phyloP scores from a whole-genome alignment of 1,284 basidiomycete species.

The Irpex sp. region DNA sequence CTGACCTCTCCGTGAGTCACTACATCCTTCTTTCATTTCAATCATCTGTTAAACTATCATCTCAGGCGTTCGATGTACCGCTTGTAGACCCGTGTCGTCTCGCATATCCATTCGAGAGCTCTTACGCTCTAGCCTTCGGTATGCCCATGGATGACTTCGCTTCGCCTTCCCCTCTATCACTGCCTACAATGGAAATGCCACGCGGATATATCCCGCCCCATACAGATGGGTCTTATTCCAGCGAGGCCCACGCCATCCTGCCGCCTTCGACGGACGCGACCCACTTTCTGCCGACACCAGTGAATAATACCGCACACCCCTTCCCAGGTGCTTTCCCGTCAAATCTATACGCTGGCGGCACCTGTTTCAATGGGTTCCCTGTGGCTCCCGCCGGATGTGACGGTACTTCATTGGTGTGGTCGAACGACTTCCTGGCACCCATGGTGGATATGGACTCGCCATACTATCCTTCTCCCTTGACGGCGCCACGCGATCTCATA shows the following conservation, averaged over 20 bases:
- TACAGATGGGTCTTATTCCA: neutral
- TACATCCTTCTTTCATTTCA: neutral
- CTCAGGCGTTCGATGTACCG: neutral
- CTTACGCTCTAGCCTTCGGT: neutral
- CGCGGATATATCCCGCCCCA: neutral
- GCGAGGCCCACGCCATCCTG: too few relatives aligned
- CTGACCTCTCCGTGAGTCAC: neutral
- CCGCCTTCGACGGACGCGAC: neutral
- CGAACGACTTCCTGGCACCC: neutral
- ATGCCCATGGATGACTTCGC: neutral
- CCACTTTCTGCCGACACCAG: neutral
- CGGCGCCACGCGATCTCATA: neutral
- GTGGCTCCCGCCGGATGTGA: neutral
- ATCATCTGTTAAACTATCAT: neutral
- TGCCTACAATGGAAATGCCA: neutral
- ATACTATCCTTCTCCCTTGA: neutral
- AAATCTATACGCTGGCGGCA: neutral
- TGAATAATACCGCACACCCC: neutral
- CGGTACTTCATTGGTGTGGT: neutral
- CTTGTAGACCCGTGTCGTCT: too few relatives aligned
- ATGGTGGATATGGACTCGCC: neutral
- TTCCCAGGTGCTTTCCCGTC: neutral
- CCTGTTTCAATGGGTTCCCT: neutral
- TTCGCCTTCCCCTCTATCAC: neutral
- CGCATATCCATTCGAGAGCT: neutral